Percentiles rank a stretch among this genome's conserved stretches.
phyloP scores from a whole-genome alignment of 164 flowering plant species.

The Cinnamomum chago region DNA sequence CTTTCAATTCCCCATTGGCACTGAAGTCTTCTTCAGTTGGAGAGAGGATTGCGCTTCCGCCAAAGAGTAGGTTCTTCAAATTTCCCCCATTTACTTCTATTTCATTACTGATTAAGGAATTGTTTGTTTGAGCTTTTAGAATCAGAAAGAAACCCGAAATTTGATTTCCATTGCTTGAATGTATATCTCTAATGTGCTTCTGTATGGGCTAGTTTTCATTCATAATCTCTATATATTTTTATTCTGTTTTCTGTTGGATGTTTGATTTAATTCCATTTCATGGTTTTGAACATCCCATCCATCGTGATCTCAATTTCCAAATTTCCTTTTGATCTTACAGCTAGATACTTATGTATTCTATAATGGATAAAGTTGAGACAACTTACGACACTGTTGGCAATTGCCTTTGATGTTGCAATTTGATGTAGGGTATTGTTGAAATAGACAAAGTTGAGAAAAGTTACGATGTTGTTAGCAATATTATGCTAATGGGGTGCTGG shows the following conservation, averaged over 20 bases:
- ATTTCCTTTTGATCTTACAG: neutral
- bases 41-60: slow-evolving; percentile 21
- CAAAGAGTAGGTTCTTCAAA: slow-evolving; percentile 15
- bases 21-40: slow-evolving; percentile 12
- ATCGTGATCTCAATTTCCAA: neutral
- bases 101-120: neutral
- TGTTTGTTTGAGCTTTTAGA: neutral
- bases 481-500: neutral
- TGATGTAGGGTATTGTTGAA: neutral
- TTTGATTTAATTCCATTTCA: neutral
- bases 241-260: neutral
- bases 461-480: neutral
- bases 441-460: neutral
- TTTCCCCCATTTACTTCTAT: too few species aligned
- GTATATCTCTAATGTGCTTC: neutral
- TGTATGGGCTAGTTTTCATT: neutral
- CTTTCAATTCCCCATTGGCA: slow-evolving; percentile 14
- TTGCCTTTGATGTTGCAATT: neutral
- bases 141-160: neutral
- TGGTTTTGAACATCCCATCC: neutral
- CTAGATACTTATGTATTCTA: neutral
- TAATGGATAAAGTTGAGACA: neutral
- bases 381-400: neutral
- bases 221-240: neutral
- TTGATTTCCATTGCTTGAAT: too few species aligned